Evolutionary conservation across 2,329 filamentous ascomycete genomes (phyloP).

Genomic region (Botrytis sinoallii): DNA sequence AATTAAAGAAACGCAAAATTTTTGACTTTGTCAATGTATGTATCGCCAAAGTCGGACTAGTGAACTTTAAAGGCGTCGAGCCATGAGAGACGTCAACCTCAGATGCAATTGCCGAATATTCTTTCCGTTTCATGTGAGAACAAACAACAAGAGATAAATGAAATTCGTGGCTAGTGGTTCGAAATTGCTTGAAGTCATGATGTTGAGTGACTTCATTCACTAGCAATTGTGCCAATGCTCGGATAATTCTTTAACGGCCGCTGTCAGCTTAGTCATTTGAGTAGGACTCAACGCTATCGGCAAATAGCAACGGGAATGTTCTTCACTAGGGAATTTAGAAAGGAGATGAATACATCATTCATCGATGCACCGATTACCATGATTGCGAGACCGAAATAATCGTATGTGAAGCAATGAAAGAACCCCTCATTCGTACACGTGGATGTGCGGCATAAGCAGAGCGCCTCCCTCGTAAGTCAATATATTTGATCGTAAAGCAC

Average conservation of each 20-base stretch:
- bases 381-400: background rate
- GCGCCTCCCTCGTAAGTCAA: background rate
- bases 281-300: background rate
- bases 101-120: background rate
- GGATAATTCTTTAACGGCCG: background rate
- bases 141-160: background rate
- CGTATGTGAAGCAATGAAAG: background rate
- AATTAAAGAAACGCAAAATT: background rate
- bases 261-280: background rate
- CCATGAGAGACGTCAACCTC: background rate
- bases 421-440: constrained; percentile 1
- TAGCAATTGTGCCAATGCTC: background rate
- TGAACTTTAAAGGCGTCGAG: too few species aligned
- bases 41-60: background rate
- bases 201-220: background rate
- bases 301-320: background rate
- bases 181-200: background rate
- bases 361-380: background rate
- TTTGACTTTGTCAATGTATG: background rate
- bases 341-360: background rate
- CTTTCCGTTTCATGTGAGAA: background rate
- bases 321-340: background rate
- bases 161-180: background rate
- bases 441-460: background rate
- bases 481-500: background rate